Evolutionary conservation across 805 yeast species (phyloP), one percentile per base, ranked within the genome.

Genomic region (Nakazawaea ishiwadae): DNA sequence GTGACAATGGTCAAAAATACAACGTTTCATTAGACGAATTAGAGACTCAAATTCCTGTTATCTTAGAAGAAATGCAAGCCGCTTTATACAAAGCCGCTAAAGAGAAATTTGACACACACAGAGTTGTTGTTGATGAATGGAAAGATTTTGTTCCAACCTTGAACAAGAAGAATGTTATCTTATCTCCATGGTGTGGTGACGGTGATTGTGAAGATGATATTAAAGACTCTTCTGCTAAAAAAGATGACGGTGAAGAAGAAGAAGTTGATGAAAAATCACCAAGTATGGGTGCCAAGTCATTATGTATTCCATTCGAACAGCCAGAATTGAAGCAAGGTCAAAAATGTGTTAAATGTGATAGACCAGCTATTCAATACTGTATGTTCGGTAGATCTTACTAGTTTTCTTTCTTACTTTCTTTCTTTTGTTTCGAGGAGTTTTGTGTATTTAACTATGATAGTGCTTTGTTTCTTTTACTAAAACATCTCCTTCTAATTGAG

Each of bases 261-360:
- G 96, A 85, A 62, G 83, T 73, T 37, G 99, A 93, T 60, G 98
- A 93, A 59, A 84, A 86, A 64, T 88, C 99, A 18, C 99, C 99
- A 60, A 81, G 95, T 39, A 93, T 93, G 99, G 99, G 99, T 60
- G 99, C 99, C 51, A 93, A 93, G 73, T 84, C 96, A 16, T 75
- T 93, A 65, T 93, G 99, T 77, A 90, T 90, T 63, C 99, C 99
- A 51, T 81, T 81, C 59, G 84, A 86, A 30, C 98, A 91, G 71
- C 96, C 96, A 45, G 77, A 69, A 55, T 75, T 91, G 64, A 77
- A 77, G 62, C 68, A 63, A 51, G 91, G 83, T 53, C 86, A 88
- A 51, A 83, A 81, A 64, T 95, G 99, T 80, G 82, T 88, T 49
- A 84, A 71, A 56, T 93, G 98, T 76, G 85, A 74, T 48, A 70